Evolutionary conservation across 768 basidiomycete genomes (phyloP), one percentile per base, ranked within the genome.

Genomic region (Lactarius sanguifluus): DNA sequence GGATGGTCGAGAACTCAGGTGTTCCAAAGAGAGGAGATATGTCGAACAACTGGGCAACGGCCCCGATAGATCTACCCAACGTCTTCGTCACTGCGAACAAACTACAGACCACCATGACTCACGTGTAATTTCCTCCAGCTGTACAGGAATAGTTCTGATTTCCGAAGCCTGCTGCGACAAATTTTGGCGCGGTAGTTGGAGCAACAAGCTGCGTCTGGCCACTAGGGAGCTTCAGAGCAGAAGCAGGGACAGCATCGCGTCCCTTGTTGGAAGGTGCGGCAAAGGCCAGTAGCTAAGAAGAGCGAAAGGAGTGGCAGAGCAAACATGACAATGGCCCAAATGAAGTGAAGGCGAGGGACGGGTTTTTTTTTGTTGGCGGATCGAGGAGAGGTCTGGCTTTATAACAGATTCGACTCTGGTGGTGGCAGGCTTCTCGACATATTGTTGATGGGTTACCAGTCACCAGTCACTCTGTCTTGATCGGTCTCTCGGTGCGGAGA

Each of bases 11-110:
- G 34, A 66, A 69, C 5, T 54, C 36, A 3, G 7, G 23, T 15
- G 3, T 25, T 20, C n/a, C 10, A 28, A 15, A 38, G 7, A 69
- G 50, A 23, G 59, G 56, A 18, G 68, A 59, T 3, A 69, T 61
- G 56, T 69, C 68, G 57, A 57, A 64, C 32, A 71, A 2, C n/a
- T 59, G 32, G 2, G 68, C 70, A 23, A 64, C 23, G 7, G 70
- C 70, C 50, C 70, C 70, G 16, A 30, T 18, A 54, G 38, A 55
- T 9, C 70, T 71, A 32, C 28, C n/a, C n/a, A 5, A 50, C 13
- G 6, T 36, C 20, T 13, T 30, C 5, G 34, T 69, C 30, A 34
- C 18, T 4, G 13, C 2, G 12, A 8, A 25, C 13, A 18, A 59
- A 10, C 12, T 20, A 34, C 18, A 18, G 1, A 10, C 8, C 9